These are phyloP conservation scores for Rhodocollybia butyracea DNA, from an alignment of 768 basidiomycete genomes.

Conservation along the genomic window DNA sequence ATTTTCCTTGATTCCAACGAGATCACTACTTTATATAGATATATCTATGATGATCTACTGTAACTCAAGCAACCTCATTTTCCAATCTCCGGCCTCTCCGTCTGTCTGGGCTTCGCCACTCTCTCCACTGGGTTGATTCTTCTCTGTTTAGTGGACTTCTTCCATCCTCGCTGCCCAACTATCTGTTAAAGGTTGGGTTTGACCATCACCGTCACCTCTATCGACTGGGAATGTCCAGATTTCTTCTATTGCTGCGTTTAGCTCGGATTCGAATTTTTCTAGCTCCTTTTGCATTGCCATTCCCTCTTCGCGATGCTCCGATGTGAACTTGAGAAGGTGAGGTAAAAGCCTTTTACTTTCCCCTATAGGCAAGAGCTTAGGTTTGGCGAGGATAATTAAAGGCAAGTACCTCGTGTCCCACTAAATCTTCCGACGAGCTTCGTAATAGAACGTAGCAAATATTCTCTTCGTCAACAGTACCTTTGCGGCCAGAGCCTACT, in stretches of 20 bases:
- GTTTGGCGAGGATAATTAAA: background rate
- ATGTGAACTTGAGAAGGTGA: constrained; percentile 68
- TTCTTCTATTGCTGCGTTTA: constrained; percentile 55
- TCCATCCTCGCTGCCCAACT: constrained; percentile 55
- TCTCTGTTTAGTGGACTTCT: constrained; percentile 45
- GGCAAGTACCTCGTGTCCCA: constrained; percentile 54
- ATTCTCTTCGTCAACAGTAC: constrained; percentile 95
- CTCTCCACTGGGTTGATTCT: constrained; percentile 48
- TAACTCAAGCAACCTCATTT: constrained; percentile 37
- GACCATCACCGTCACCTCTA: background rate
- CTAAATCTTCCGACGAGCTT: constrained; percentile 69
- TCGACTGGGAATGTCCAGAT: constrained; percentile 43
- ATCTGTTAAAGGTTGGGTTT: constrained; percentile 20
- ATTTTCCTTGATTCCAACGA: no score
- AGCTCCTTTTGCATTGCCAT: constrained; percentile 59
- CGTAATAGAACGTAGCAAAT: constrained; percentile 78
- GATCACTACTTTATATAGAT: no score
- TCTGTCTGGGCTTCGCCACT: constrained; percentile 48
- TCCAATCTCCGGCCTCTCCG: constrained; percentile 32
- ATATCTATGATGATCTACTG: no score
- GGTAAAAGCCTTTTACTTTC: constrained; percentile 70
- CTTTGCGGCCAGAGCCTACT: constrained; percentile 84
- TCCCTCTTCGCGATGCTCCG: constrained; percentile 68
- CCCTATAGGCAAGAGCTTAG: constrained; percentile 40
- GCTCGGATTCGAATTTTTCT: constrained; percentile 50